These are phyloP conservation scores for Microbotryum silenes-acaulis DNA, from an alignment of 1,284 basidiomycete genomes.

Conservation along the genomic window DNA sequence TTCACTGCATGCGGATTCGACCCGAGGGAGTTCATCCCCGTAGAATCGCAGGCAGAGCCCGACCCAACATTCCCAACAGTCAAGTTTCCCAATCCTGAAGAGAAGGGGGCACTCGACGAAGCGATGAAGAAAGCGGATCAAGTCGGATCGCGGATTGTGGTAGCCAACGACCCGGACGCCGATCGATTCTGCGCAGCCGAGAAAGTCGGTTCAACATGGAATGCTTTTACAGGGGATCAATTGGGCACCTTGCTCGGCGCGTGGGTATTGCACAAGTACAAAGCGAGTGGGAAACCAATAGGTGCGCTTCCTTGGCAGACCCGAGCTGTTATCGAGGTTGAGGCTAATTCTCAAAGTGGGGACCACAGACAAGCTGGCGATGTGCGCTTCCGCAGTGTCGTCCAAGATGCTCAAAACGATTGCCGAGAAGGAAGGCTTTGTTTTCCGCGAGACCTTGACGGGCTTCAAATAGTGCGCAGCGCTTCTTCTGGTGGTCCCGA, in stretches of 20 bases:
- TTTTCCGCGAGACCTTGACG: slow-evolving; percentile 71
- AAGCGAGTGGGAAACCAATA: slow-evolving; percentile 53
- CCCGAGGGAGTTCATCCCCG: slow-evolving; percentile 9
- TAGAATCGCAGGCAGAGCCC: slow-evolving; percentile 44
- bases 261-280: slow-evolving; percentile 54
- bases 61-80: slow-evolving; percentile 79
- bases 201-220: slow-evolving; percentile 48
- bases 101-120: slow-evolving; percentile 57
- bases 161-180: slow-evolving; percentile 78
- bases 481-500: slow-evolving; percentile 32
- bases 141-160: slow-evolving; percentile 53
- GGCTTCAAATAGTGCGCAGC: slow-evolving; percentile 44
- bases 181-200: slow-evolving; percentile 15
- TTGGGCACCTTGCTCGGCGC: slow-evolving; percentile 67
- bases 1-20: slow-evolving; percentile 55
- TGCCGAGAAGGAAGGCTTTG: slow-evolving; percentile 65
- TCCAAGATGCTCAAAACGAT: slow-evolving; percentile 76
- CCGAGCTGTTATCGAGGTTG: not conserved
- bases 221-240: slow-evolving; percentile 73
- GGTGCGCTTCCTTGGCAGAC: slow-evolving; percentile 37
- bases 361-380: slow-evolving; percentile 55
- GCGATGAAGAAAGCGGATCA: slow-evolving; percentile 56
- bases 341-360: not conserved
- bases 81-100: slow-evolving; percentile 75
- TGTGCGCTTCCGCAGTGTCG: slow-evolving; percentile 78